A percentile compares a stretch with the other conserved stretches of the same genome.
Conservation (phyloP, 1,284 basidiomycete genomes). For the Sanghuangporus weigelae region DNA sequence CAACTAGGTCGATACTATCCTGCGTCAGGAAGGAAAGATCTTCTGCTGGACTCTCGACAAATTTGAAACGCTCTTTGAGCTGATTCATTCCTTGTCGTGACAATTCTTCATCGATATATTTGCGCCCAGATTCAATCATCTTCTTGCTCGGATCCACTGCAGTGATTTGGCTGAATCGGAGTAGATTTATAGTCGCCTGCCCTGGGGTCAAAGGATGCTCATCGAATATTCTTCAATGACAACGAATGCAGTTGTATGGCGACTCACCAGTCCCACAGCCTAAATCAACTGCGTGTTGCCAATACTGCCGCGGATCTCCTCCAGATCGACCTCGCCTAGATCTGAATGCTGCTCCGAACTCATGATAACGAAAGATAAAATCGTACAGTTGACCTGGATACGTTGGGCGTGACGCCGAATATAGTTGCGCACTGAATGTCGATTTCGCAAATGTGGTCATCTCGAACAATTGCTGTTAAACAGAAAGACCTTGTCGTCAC, state of each 20-base stretch:
- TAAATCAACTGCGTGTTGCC: constrained; percentile 63
- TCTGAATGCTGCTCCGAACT: not conserved
- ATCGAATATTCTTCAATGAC: not conserved
- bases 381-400: constrained; percentile 63
- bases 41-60: constrained; percentile 52
- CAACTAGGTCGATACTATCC: constrained; percentile 66
- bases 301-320: constrained; percentile 27
- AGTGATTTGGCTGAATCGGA: constrained; percentile 55
- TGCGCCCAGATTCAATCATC: constrained; percentile 67
- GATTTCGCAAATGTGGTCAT: constrained; percentile 69
- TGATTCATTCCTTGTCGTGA: constrained; percentile 4
- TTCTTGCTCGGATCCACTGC: constrained; percentile 70
- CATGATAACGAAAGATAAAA: constrained; percentile 54
- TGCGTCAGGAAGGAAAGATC: constrained; percentile 47
- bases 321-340: not conserved
- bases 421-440: constrained; percentile 58
- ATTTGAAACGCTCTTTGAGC: constrained; percentile 32
- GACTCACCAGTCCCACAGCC: constrained; percentile 77
- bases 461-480: not conserved
- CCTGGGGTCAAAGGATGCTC: constrained; percentile 31
- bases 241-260: not conserved
- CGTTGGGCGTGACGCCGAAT: constrained; percentile 60
- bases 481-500: not conserved
- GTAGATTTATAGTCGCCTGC: constrained; percentile 62
- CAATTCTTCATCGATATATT: constrained; percentile 24